Percentiles rank a stretch among this genome's conserved stretches.
Conservation (phyloP, 768 basidiomycete species). For the Trametes meyenii region DNA sequence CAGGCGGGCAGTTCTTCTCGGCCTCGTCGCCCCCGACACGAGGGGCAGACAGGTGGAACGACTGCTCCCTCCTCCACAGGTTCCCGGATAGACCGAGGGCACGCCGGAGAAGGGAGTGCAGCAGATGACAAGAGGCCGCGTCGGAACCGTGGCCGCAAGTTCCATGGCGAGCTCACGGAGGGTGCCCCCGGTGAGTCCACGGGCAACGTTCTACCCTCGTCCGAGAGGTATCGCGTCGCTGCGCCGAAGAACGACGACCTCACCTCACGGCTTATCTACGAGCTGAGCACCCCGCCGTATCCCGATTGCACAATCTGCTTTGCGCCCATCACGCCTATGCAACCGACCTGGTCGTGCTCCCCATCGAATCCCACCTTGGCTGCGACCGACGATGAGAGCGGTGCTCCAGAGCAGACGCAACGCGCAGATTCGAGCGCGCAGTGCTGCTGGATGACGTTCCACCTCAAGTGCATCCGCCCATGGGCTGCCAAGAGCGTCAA, state of each 20-base stretch:
- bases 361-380: slow-evolving; percentile 53
- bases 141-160: slow-evolving; percentile 16
- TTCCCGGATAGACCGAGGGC: neutral
- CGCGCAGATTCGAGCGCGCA: slow-evolving; percentile 39
- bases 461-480: slow-evolving; percentile 83
- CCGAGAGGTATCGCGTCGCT: slow-evolving; percentile 14
- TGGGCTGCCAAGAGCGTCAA: slow-evolving; percentile 88
- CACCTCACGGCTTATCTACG: slow-evolving; percentile 69
- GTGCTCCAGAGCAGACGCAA: slow-evolving; percentile 18
- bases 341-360: slow-evolving; percentile 88
- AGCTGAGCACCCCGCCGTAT: slow-evolving; percentile 69
- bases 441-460: slow-evolving; percentile 91
- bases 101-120: neutral
- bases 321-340: slow-evolving; percentile 71
- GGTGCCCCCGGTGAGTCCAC: neutral
- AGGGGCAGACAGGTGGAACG: neutral
- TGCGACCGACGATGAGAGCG: slow-evolving; percentile 18
- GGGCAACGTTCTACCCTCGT: slow-evolving; percentile 1
- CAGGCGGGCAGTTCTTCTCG: neutral
- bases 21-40: neutral
- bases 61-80: neutral
- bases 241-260: slow-evolving; percentile 57
- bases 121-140: slow-evolving; percentile 3
- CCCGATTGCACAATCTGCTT: slow-evolving; percentile 88
- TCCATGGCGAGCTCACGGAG: slow-evolving; percentile 15